A percentile compares a stretch with the other conserved stretches of the same genome.
phyloP scores from a whole-genome alignment of 352 stramenopile species.

The Pythium aquatile region DNA sequence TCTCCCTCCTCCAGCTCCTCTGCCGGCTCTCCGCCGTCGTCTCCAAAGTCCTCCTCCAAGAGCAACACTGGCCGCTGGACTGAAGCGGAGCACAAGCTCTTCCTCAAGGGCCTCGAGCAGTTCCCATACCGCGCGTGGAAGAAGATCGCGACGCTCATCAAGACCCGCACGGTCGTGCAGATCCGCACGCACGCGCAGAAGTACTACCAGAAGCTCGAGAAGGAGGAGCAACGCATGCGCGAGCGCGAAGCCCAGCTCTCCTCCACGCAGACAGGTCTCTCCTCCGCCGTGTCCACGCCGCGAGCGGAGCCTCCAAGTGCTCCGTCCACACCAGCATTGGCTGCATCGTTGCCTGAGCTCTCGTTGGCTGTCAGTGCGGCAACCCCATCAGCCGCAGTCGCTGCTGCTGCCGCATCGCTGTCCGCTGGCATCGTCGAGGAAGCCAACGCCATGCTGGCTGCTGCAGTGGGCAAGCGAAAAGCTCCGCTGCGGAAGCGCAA shows the following conservation, averaged over 20 bases:
- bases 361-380: conserved; percentile 3
- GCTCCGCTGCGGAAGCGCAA: conserved; percentile 69
- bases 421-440: neutral
- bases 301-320: neutral
- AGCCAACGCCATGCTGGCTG: neutral
- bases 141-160: conserved; percentile 94
- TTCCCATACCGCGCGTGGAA: conserved; percentile 88
- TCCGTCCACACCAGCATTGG: conserved; percentile 5
- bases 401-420: neutral
- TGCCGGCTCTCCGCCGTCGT: conserved; percentile 13
- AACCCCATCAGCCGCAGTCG: neutral
- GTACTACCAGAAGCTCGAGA: conserved; percentile 90
- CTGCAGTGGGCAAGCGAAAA: conserved; percentile 53
- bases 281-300: conserved; percentile 15
- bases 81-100: conserved; percentile 87
- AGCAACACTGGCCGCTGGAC: conserved; percentile 85
- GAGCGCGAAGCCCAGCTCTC: conserved; percentile 55
- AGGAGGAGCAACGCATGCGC: conserved; percentile 76
- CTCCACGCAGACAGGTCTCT: neutral
- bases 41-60: conserved; percentile 41
- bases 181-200: conserved; percentile 89
- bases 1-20: conserved; percentile 4
- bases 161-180: conserved; percentile 91
- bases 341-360: conserved; percentile 7
- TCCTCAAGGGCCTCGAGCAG: conserved; percentile 80